Base-by-base conservation (phyloP, 2,329 filamentous ascomycete species). In the Chrysoporthe cubensis region DNA sequence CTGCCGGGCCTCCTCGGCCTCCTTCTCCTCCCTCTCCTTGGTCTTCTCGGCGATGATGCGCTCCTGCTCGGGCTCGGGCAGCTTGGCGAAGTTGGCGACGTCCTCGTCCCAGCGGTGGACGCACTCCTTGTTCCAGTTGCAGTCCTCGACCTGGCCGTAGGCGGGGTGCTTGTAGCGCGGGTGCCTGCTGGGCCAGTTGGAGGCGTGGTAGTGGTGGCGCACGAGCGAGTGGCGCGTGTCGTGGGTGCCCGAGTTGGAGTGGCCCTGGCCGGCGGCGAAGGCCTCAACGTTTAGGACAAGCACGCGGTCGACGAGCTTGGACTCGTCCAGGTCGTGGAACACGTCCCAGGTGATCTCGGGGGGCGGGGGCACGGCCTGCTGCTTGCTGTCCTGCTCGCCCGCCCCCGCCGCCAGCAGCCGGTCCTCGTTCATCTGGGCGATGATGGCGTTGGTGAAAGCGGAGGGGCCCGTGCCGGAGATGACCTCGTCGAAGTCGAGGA, bases 141-240 rank as follows among this genome's bases (percentile, higher is more conserved):
- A 92, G 71, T 84, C 81, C 75, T 92, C 90, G 0, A 92, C 89
- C 76, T 91, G 88, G 7, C 88, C 89, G 73, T 88, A 91, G 67
- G 88, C 85, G 1, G 89, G 89, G 75, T 92, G 90, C 58, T 81
- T 88, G 78, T 85, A 90, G 46, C 90, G 83, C 1, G 87, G 89
- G 74, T 92, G 90, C 3, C 81, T 81, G 64, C 84, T 85, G 4
- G 90, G 90, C 90, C 90, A 92, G 66, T 87, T 86, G 0, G 89
- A 92, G 0, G 90, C 90, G 76, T 92, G 90, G 73, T 91, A 92
- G 76, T 91, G 89, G 75, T 92, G 90, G 76, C 88, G 90, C 26
- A 92, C 89, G 1, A 92, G 80, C 1, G 90, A 90, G 18, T 84
- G 83, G 64, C 88, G 82, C 0, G 88, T 83, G 62, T 89, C 84